Evolutionary conservation across 1,284 basidiomycete species (phyloP).

Genomic region (Fomitiporia mediterranea): DNA sequence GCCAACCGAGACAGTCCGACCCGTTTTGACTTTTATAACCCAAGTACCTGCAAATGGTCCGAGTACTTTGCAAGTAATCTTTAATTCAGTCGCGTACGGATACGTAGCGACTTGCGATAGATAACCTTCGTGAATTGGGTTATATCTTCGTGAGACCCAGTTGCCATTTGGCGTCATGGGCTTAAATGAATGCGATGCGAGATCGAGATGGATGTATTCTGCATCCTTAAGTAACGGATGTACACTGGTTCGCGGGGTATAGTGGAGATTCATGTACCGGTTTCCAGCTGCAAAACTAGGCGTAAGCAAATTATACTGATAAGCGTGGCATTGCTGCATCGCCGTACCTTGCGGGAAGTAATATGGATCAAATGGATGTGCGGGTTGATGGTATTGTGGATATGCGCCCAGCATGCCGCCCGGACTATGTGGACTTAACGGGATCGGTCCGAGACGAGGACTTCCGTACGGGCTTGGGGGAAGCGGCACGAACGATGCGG

Average conservation of each 20-base stretch:
- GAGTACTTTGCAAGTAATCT: constrained; percentile 7
- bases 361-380: constrained; percentile 8
- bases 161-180: neutral
- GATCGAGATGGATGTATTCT: constrained; percentile 8
- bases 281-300: neutral
- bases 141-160: neutral
- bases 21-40: constrained; percentile 5
- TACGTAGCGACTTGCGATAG: constrained; percentile 9
- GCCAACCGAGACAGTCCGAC: constrained; percentile 9
- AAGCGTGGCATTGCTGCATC: neutral
- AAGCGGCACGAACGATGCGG: constrained; percentile 16
- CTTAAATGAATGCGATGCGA: constrained; percentile 5
- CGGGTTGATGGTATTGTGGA: constrained; percentile 3
- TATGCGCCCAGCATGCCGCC: constrained; percentile 10
- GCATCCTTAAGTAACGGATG: constrained; percentile 10
- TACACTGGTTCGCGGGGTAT: constrained; percentile 4
- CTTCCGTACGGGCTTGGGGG: constrained; percentile 18
- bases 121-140: constrained; percentile 14
- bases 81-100: neutral
- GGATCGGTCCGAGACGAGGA: constrained; percentile 8
- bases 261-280: constrained; percentile 4
- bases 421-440: constrained; percentile 6
- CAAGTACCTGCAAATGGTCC: constrained; percentile 10
- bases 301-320: neutral
- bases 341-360: constrained; percentile 15